phyloP scores from a whole-genome alignment of 768 basidiomycete genomes.

The Dacryopinax primogenitus region DNA sequence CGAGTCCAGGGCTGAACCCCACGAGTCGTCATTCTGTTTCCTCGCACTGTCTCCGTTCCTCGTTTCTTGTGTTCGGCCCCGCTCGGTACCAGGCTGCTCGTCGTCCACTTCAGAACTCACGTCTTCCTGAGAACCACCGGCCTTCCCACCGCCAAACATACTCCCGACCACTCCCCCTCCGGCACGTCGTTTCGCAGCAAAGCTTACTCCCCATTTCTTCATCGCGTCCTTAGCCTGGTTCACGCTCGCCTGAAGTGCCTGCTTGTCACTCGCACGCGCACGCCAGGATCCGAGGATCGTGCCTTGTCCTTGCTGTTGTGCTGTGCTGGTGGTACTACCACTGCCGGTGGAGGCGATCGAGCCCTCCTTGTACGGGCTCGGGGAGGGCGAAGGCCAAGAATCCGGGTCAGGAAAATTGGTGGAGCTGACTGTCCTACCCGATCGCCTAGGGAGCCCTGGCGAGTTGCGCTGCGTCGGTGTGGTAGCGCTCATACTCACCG shows the following conservation, averaged over 20 bases:
- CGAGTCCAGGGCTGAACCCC: neutral
- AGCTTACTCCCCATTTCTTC: constrained; percentile 83
- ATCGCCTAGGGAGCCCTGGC: neutral
- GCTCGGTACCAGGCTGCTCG: neutral
- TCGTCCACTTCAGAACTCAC: neutral
- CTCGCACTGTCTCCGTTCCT: neutral
- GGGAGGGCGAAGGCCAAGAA: neutral
- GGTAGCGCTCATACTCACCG: neutral
- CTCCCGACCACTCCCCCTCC: constrained; percentile 1
- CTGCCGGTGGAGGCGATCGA: neutral
- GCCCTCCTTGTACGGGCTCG: neutral
- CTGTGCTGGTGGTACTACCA: neutral
- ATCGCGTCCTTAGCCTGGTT: constrained; percentile 61
- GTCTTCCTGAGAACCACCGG: neutral
- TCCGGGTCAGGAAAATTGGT: neutral
- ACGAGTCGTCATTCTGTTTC: neutral
- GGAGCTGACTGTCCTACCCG: neutral
- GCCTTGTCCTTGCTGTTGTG: neutral
- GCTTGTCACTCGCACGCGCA: constrained; percentile 54
- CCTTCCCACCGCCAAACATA: neutral
- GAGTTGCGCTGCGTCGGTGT: neutral
- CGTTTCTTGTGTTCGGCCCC: neutral
- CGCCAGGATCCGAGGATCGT: constrained; percentile 25
- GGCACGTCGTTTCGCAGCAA: constrained; percentile 34
- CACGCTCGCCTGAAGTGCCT: constrained; percentile 65